Percentiles rank a stretch among this genome's conserved stretches.
phyloP scores from a whole-genome alignment of 2,329 filamentous ascomycete genomes.

The Zymoseptoria pseudotritici region DNA sequence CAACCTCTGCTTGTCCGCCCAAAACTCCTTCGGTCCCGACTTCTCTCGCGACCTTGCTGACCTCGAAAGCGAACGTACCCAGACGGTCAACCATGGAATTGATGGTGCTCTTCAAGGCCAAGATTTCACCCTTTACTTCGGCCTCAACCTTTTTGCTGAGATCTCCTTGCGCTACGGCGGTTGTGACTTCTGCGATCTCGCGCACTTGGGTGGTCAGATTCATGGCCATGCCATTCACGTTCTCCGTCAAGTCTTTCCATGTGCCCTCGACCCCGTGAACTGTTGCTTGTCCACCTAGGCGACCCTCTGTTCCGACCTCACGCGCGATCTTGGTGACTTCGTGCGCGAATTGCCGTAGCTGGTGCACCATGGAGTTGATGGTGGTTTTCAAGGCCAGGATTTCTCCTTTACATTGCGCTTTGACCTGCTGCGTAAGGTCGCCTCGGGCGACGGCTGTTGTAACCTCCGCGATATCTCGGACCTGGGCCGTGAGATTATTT shows the following conservation, averaged over 20 bases:
- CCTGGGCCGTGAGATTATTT: slow-evolving; percentile 46
- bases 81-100: slow-evolving; percentile 61
- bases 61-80: slow-evolving; percentile 57
- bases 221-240: slow-evolving; percentile 48
- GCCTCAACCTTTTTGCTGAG: slow-evolving; percentile 46
- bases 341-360: slow-evolving; percentile 46
- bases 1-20: slow-evolving; percentile 57
- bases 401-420: slow-evolving; percentile 46
- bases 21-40: slow-evolving; percentile 58
- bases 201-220: slow-evolving; percentile 46
- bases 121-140: slow-evolving; percentile 46
- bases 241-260: slow-evolving; percentile 48
- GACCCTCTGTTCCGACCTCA: slow-evolving; percentile 47
- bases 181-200: slow-evolving; percentile 48
- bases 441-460: slow-evolving; percentile 47
- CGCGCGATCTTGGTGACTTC: slow-evolving; percentile 47
- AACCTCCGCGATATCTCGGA: slow-evolving; percentile 47
- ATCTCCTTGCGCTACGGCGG: slow-evolving; percentile 45
- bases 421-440: slow-evolving; percentile 45
- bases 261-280: slow-evolving; percentile 48
- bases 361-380: slow-evolving; percentile 48
- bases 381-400: slow-evolving; percentile 46
- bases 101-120: slow-evolving; percentile 74
- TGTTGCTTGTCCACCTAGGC: slow-evolving; percentile 45
- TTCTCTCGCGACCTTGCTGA: slow-evolving; percentile 58